Evolutionary conservation across 2,329 filamentous ascomycete species (phyloP).

Genomic region (Chaetothyriales sp.): DNA sequence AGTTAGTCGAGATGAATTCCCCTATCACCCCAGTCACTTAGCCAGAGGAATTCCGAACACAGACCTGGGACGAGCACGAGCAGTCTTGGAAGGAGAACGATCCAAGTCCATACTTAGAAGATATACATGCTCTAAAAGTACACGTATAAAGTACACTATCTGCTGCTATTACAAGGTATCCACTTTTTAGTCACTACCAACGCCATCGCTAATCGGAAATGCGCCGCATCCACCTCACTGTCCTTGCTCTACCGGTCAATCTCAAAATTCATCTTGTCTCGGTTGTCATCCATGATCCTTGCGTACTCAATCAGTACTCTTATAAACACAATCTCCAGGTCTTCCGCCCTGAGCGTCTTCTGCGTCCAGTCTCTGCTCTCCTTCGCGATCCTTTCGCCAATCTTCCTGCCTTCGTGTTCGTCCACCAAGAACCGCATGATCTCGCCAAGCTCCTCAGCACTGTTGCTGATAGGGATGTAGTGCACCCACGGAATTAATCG

Average conservation of each 20-base stretch:
- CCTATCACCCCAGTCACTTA: slow-evolving; percentile 22
- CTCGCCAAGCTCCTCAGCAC: slow-evolving; percentile 57
- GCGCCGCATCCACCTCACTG: too few species aligned
- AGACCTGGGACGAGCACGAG: slow-evolving; percentile 21
- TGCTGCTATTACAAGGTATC: too few species aligned
- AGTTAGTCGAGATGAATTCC: slow-evolving; percentile 19
- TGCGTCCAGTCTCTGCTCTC: slow-evolving; percentile 56
- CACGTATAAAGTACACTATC: too few species aligned
- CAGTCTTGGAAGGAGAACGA: slow-evolving; percentile 21
- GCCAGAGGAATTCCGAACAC: slow-evolving; percentile 19
- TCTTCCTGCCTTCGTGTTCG: slow-evolving; percentile 33
- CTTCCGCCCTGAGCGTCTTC: slow-evolving; percentile 52
- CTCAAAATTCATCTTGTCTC: background rate
- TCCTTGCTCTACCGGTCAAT: background rate
- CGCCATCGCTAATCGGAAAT: background rate
- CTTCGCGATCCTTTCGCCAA: slow-evolving; percentile 50
- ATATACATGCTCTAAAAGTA: too few species aligned
- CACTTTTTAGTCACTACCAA: too few species aligned
- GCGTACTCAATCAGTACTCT: slow-evolving; percentile 49
- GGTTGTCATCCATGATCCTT: background rate
- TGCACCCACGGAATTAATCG: slow-evolving; percentile 65
- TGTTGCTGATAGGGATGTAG: slow-evolving; percentile 65
- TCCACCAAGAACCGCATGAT: slow-evolving; percentile 64
- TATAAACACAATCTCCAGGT: slow-evolving; percentile 59
- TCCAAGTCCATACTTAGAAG: slow-evolving; percentile 6